Evolutionary conservation across 139 green algal genomes (phyloP), one percentile per base, ranked within the genome.

Genomic region (Monoraphidium neglectum): DNA sequence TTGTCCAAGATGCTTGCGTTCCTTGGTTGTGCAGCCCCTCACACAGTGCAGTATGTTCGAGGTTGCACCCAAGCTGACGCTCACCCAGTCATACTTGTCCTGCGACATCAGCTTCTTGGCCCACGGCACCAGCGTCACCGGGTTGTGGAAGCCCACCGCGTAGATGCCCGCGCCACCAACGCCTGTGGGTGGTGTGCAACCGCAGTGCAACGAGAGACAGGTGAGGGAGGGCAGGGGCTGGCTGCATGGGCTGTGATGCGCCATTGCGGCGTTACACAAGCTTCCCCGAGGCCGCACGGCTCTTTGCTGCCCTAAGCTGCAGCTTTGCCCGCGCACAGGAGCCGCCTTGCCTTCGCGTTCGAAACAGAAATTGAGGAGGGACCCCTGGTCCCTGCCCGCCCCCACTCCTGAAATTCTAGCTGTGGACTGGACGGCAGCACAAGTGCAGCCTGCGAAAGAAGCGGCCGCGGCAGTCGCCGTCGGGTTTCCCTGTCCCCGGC

Each of bases 151-250:
- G 33, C 72, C 72, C 12, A 51, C 37, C 23, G 72, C 61, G 51
- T 37, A 78, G 46, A 78, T 71, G 32, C 72, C 72, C 33, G 61
- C 32, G 24, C 72, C 72, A 30, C 72, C 72, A 32, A 78, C 72
- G 53, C 72, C 72, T 78, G 46, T 15, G n/a, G 21, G 51, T 60
- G 18, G 51, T 56, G 57, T 8, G 57, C 32, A 12, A 12, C 21
- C 8, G 10, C 28, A 16, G n/a, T 35, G 6, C 26, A 40, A 64
- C 26, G 30, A 13, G 12, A 36, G 56, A 64, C 26, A n/a, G 10
- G 33, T n/a, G 56, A 30, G 56, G 21, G 56, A n/a, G 13, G 26
- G 56, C 21, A 21, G 56, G 56, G n/a, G 60, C 60, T 46, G 23
- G 8, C 12, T 8, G 30, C 60, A 67, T 30, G 3, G 26, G 8